These are phyloP conservation scores for Aspergillus puulaauensis DNA, from an alignment of 2,329 filamentous ascomycete species.

Conservation along the genomic window DNA sequence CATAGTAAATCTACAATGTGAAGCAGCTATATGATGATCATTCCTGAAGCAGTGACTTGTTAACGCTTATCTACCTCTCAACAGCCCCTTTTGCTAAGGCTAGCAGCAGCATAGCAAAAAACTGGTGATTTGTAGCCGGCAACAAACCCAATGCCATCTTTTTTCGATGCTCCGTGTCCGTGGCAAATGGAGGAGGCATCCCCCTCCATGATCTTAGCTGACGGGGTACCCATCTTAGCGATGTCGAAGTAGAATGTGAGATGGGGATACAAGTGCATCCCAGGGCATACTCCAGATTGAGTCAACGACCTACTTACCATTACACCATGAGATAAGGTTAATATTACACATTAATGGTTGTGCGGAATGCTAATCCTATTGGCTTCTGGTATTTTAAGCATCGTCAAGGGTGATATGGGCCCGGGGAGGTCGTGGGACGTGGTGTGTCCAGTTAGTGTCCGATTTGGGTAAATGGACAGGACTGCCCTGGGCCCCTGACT, in stretches of 20 bases:
- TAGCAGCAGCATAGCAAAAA: constrained; percentile 47
- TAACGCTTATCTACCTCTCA: not conserved
- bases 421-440: too few relatives aligned
- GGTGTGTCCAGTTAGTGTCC: not conserved
- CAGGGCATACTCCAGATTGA: constrained; percentile 3
- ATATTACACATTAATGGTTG: constrained; percentile 3
- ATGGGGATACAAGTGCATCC: not conserved
- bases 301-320: constrained; percentile 12
- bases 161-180: constrained; percentile 11
- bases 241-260: not conserved
- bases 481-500: too few relatives aligned
- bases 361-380: constrained; percentile 7
- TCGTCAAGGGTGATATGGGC: not conserved
- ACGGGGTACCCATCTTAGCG: constrained; percentile 10
- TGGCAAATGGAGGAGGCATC: not conserved
- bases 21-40: constrained; percentile 36
- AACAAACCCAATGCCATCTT: constrained; percentile 50
- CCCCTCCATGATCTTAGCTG: constrained; percentile 12
- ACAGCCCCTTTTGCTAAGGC: constrained; percentile 37
- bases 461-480: not conserved
- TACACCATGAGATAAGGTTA: constrained; percentile 12
- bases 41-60: constrained; percentile 43
- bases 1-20: too few relatives aligned
- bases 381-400: not conserved
- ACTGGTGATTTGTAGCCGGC: constrained; percentile 17